phyloP scores from a whole-genome alignment of 441 rosid genomes.

The Raphanus hybrid region DNA sequence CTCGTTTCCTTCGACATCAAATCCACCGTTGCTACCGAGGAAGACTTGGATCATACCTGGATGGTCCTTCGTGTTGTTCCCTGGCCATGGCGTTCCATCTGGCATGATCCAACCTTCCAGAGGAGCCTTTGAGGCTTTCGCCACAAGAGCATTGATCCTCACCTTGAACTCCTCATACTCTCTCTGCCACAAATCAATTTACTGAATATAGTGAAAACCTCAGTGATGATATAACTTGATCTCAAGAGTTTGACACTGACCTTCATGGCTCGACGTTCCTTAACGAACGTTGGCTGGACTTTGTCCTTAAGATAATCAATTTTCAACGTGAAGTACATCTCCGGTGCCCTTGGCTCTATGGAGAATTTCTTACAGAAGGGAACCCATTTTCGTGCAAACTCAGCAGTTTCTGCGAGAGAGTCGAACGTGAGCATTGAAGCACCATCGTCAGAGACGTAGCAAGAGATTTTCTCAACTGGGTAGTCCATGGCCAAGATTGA shows the following conservation, averaged over 20 bases:
- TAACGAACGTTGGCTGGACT: constrained; percentile 91
- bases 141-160: constrained; percentile 85
- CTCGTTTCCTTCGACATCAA: constrained; percentile 71
- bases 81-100: constrained; percentile 99
- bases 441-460: constrained; percentile 95
- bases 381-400: constrained; percentile 78
- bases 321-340: constrained; percentile 78
- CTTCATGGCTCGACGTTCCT: constrained; percentile 97
- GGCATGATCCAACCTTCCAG: constrained; percentile 94
- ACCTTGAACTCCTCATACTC: constrained; percentile 97
- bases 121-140: constrained; percentile 82
- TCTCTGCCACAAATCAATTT: constrained; percentile 56
- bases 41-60: constrained; percentile 97
- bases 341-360: constrained; percentile 75
- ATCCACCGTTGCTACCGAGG: constrained; percentile 76
- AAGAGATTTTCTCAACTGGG: constrained; percentile 87
- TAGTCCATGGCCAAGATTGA: constrained; percentile 95
- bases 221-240: constrained; percentile 8
- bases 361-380: constrained; percentile 72
- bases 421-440: constrained; percentile 94
- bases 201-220: neutral
- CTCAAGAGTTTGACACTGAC: constrained; percentile 44
- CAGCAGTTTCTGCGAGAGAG: constrained; percentile 81
- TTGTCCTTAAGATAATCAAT: constrained; percentile 94
- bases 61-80: constrained; percentile 93